Base-by-base conservation (phyloP, 2,329 filamentous ascomycete species). In the Bisporella sp. region DNA sequence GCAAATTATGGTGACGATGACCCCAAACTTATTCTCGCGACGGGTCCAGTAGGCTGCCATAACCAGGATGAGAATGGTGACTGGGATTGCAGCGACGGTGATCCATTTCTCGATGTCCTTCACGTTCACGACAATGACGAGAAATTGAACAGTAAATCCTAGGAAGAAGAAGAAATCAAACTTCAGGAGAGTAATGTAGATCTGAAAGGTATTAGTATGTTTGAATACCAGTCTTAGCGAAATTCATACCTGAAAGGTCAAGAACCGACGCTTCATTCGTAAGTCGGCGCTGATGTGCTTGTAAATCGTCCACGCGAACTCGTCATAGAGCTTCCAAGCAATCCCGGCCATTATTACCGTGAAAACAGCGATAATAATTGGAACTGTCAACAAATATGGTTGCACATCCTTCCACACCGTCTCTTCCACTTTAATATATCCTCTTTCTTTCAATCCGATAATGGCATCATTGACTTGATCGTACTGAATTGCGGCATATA, bases 91-190 rank as follows among this genome's bases (percentile, higher is more conserved):
- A 54, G 85, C 87, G 45, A 93, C 83, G 6, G 95, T 99, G 47
- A 97, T 76, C 49, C 79, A 86, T 61, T 93, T 89, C 68, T 99
- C 93, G 61, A 82, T 74, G 55, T 85, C 79, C 45, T 78, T 77
- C 30, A 75, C 76, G 53, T 74, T 78, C 42, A 81, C 84, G 53
- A 99, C 90, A 52, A 97, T 87, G 61, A 99, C 92, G 48, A 97
- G 79, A 69, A 99, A 99, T 66, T 99, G 93, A 44, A 99, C 89
- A 5, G 93, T 97, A 69, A 99, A 99, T 49, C 92, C 93, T 46
- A 99, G 82, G 77, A 99, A 99, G 76, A 99, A 97, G 82, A 99
- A 99, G 71, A 99, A 97, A 72, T 99, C 93, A 68, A 99, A 99
- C 71, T 99, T 99, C 58, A 99, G 79, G 8, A 99, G 79, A 37